Conservation (phyloP, 1,284 basidiomycete genomes). For the Leucoagaricus sp. region DNA sequence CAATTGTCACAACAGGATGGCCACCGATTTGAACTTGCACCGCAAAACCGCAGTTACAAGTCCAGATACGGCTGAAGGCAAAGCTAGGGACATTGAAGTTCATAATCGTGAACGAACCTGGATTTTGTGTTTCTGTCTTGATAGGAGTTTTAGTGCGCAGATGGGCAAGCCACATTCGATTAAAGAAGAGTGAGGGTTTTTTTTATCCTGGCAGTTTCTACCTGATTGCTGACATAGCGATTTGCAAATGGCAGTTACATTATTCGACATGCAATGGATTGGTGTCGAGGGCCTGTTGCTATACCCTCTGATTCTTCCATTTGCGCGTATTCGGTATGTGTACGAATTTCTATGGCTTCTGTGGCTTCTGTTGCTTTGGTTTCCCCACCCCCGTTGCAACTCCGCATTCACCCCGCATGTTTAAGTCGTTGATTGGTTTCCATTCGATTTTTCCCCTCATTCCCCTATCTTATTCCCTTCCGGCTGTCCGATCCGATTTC, state of each 20-base stretch:
- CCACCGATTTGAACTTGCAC: conserved; percentile 93
- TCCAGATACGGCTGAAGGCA: conserved; percentile 74
- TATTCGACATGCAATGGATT: conserved; percentile 80
- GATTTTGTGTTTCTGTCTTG: conserved; percentile 89
- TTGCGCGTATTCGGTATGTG: conserved; percentile 69
- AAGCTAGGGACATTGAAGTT: conserved; percentile 77
- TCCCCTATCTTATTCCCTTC: not conserved
- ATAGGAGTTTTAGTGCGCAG: conserved; percentile 89
- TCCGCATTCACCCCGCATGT: not conserved
- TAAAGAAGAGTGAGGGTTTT: conserved; percentile 74
- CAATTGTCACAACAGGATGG: conserved; percentile 65
- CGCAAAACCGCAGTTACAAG: conserved; percentile 77
- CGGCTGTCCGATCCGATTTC: not conserved
- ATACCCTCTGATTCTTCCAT: conserved; percentile 65
- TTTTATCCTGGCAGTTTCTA: not conserved
- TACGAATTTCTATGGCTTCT: conserved; percentile 9
- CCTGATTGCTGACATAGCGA: not conserved
- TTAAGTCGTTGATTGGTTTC: too few relatives aligned
- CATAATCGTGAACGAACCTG: conserved; percentile 94
- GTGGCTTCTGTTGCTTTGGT: conserved; percentile 2
- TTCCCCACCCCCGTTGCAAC: not conserved
- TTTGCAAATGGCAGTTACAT: conserved; percentile 68
- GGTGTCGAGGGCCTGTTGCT: conserved; percentile 66
- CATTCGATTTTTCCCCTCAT: conserved; percentile 31
- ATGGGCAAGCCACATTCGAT: conserved; percentile 90